Evolutionary conservation across 2,329 filamentous ascomycete genomes (phyloP), one percentile per base, ranked within the genome.

Genomic region (Balansia obtecta): DNA sequence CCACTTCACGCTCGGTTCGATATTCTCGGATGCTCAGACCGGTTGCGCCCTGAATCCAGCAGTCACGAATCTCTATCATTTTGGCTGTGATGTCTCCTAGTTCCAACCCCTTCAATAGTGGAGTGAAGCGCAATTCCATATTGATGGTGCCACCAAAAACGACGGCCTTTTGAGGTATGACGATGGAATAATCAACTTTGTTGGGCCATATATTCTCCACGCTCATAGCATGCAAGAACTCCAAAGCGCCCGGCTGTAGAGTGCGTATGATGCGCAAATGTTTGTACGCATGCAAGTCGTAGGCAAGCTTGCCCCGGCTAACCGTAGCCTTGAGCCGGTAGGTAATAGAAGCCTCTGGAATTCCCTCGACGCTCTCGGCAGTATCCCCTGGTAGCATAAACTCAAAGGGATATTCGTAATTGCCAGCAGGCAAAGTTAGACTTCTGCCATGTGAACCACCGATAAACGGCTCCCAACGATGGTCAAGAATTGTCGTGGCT

Each of bases 181-280:
- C 82, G 55, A 98, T 89, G 32, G 88, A 91, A 70, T 98, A 98
- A 65, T 95, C 88, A 59, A 97, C 80, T 73, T 98, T 98, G 71
- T 95, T 93, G 6, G 89, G 86, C 93, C 93, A 98, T 55, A 95
- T 86, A 62, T 96, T 96, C 67, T 96, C 90, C 56, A 97, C 90
- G 55, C 87, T 88, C 88, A 96, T 93, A 45, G 88, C 85, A 66
- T 97, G 86, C 38, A 86, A 76, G 54, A 90, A 77, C 63, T 91
- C 86, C 52, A 90, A 73, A 11, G 86, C 85, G 47, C 82, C 83
- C 11, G 86, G 77, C 53, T 88, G 85, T 45, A 90, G 71, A 0
- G 87, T 91, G 51, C 87, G 79, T 52, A 91, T 85, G 51, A 91
- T 80, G 50, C 87, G 80, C 50, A 93, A 68, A 49, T 85, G 83